Conservation (phyloP, 2,329 filamentous ascomycete genomes). For the Fusarium nanum region DNA sequence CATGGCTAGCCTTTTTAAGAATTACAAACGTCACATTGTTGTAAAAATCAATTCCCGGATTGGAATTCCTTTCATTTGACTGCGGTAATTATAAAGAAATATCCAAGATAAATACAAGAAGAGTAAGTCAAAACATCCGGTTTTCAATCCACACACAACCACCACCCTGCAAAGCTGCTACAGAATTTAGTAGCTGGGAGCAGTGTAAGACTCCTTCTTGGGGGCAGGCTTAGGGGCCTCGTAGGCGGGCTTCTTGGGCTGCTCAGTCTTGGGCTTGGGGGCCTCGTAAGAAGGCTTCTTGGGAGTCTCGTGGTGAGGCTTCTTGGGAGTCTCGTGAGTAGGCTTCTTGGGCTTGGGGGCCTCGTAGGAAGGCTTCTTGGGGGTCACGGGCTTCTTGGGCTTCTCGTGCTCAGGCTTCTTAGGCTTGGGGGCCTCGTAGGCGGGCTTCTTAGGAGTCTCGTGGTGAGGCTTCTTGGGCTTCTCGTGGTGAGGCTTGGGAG, state of each 20-base stretch:
- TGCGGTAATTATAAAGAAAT: conserved; percentile 15
- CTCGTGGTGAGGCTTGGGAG: conserved; percentile 3
- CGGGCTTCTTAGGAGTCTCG: too few species aligned
- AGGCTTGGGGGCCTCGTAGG: not conserved
- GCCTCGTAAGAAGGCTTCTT: not conserved
- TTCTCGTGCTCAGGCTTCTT: conserved; percentile 1
- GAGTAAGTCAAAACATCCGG: conserved; percentile 6
- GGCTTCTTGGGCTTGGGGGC: not conserved
- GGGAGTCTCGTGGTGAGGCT: not conserved
- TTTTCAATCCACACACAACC: not conserved
- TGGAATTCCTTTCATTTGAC: conserved; percentile 9
- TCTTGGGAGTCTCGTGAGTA: not conserved
- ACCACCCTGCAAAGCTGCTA: not conserved
- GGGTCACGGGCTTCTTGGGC: conserved; percentile 2
- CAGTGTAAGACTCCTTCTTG: not conserved
- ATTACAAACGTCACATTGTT: not conserved
- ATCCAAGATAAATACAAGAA: conserved; percentile 14
- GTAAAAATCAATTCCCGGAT: not conserved
- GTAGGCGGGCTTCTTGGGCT: not conserved
- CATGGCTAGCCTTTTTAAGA: not conserved
- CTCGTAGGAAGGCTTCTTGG: not conserved
- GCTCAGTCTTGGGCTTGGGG: not conserved
- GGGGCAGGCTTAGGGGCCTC: not conserved
- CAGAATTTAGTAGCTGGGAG: not conserved
- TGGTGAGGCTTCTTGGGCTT: not conserved